phyloP scores from a whole-genome alignment of 805 yeast species.

The Candida sphagnicola region DNA sequence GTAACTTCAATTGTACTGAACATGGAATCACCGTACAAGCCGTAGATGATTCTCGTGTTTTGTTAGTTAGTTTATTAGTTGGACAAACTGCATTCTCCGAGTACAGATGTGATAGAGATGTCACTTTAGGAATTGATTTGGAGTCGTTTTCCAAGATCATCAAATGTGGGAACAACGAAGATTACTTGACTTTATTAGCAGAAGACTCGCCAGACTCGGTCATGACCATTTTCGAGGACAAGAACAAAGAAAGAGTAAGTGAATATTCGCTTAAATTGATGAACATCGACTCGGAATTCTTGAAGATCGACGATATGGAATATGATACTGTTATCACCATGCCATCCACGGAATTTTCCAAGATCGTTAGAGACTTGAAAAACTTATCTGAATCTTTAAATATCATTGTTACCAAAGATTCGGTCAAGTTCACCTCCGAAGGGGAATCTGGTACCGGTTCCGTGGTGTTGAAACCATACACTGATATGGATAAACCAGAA shows the following conservation, averaged over 20 bases:
- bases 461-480: conserved; percentile 78
- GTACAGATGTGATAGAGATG: conserved; percentile 92
- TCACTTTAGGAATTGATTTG: conserved; percentile 88
- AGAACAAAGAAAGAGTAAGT: conserved; percentile 83
- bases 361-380: conserved; percentile 82
- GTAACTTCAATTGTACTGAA: conserved; percentile 96
- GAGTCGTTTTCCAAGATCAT: conserved; percentile 84
- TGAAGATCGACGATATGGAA: conserved; percentile 91
- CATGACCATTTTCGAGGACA: conserved; percentile 83
- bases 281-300: conserved; percentile 95
- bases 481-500: conserved; percentile 77
- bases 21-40: conserved; percentile 95
- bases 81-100: conserved; percentile 86
- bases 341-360: conserved; percentile 87
- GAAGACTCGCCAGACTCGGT: conserved; percentile 84
- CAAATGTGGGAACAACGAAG: conserved; percentile 87
- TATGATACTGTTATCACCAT: conserved; percentile 80
- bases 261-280: conserved; percentile 89
- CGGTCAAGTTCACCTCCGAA: conserved; percentile 82
- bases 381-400: conserved; percentile 84
- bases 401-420: conserved; percentile 84
- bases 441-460: conserved; percentile 92
- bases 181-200: conserved; percentile 82
- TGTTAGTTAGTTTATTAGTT: conserved; percentile 81
- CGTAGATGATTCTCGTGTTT: conserved; percentile 94